Conservation (phyloP, 305 asterid genomes). For the Ilex paraguariensis region DNA sequence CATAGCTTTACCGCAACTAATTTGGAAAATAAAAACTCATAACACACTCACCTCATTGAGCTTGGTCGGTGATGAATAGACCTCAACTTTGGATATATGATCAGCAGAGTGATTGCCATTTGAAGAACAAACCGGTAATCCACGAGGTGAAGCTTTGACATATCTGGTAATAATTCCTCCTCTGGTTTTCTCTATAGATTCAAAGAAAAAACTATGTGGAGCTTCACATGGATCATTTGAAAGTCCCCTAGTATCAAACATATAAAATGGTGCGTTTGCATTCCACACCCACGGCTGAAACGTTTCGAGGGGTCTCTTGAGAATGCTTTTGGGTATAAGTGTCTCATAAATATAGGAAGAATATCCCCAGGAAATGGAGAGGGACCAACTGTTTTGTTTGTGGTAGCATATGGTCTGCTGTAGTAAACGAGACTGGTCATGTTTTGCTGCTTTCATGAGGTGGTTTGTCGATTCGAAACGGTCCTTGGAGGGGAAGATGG, state of each 20-base stretch:
- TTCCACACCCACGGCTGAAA: constrained; percentile 12
- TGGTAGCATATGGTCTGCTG: constrained; percentile 67
- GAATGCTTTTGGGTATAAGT: constrained; percentile 47
- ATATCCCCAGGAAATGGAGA: constrained; percentile 68
- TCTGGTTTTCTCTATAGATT: constrained; percentile 19
- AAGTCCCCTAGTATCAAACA: not conserved
- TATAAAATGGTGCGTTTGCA: too few species aligned
- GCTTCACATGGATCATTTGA: not conserved
- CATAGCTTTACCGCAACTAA: not conserved
- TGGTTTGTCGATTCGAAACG: constrained; percentile 42
- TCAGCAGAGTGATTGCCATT: constrained; percentile 42
- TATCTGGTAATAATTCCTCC: constrained; percentile 20
- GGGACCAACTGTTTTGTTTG: constrained; percentile 42
- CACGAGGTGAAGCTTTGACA: constrained; percentile 25
- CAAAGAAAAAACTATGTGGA: constrained; percentile 26
- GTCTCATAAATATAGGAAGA: constrained; percentile 60
- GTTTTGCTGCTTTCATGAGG: constrained; percentile 36
- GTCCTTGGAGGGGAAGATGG: constrained; percentile 46
- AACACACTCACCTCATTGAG: constrained; percentile 31
- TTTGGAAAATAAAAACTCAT: not conserved
- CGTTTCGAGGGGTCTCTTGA: constrained; percentile 60
- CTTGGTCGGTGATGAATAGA: constrained; percentile 30
- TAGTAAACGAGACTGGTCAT: constrained; percentile 61
- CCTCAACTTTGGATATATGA: constrained; percentile 28
- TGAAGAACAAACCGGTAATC: constrained; percentile 26